Evolutionary conservation across 1,284 basidiomycete genomes (phyloP).

Genomic region (Melampsora larici-populina): DNA sequence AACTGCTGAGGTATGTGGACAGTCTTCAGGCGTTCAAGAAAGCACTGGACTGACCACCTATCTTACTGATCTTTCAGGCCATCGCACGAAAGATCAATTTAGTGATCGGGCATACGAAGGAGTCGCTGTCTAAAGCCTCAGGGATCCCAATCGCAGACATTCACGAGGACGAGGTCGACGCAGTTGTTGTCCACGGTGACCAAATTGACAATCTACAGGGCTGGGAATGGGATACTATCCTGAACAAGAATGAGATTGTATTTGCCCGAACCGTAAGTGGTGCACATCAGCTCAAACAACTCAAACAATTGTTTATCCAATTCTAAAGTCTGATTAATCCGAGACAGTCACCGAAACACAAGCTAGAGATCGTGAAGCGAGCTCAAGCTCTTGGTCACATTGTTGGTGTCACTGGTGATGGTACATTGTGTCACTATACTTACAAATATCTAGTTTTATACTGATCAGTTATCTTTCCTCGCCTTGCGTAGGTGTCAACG

Average conservation of each 20-base stretch:
- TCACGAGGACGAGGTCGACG: slow-evolving; percentile 66
- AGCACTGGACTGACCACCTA: not conserved
- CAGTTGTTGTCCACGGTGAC: slow-evolving; percentile 66
- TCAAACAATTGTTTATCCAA: not conserved
- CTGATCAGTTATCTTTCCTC: not conserved
- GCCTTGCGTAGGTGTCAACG: slow-evolving; percentile 64
- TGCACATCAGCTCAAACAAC: not conserved
- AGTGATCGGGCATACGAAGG: slow-evolving; percentile 61
- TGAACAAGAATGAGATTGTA: slow-evolving; percentile 66
- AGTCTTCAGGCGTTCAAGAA: not conserved
- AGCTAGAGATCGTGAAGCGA: slow-evolving; percentile 68
- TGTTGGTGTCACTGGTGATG: slow-evolving; percentile 63
- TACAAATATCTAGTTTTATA: not conserved
- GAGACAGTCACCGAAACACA: slow-evolving; percentile 63
- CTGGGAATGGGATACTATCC: slow-evolving; percentile 60
- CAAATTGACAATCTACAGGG: slow-evolving; percentile 57
- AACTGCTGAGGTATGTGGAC: slow-evolving; percentile 54
- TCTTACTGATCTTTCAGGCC: slow-evolving; percentile 51
- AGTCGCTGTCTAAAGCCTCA: slow-evolving; percentile 62
- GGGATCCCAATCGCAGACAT: slow-evolving; percentile 62
- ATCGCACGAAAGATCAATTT: slow-evolving; percentile 68
- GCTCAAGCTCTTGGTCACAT: slow-evolving; percentile 68
- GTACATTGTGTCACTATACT: not conserved
- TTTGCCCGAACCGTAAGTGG: slow-evolving; percentile 62
- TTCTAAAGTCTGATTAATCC: not conserved